Percentiles rank a stretch among this genome's conserved stretches.
Conservation (phyloP, 805 yeast species). For the Candida odintsovae region DNA sequence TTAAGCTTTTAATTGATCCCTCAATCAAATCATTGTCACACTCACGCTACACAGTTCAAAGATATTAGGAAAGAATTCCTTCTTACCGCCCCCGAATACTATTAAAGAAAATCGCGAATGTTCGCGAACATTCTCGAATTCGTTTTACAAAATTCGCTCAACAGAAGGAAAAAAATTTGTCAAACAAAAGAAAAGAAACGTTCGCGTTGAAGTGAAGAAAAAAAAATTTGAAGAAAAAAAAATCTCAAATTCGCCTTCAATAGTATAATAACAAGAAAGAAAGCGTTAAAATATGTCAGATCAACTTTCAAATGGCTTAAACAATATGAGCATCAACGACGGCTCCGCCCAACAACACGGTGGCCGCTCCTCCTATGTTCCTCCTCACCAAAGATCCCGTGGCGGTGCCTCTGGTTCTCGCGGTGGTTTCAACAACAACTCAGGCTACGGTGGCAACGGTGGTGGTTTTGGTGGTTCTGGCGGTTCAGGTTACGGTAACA, state of each 20-base stretch:
- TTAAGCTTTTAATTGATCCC: too few relatives aligned
- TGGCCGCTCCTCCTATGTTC: conserved; percentile 40
- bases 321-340: conserved; percentile 46
- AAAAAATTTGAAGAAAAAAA: not conserved
- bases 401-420: conserved; percentile 8
- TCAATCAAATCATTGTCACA: too few relatives aligned
- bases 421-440: conserved; percentile 2
- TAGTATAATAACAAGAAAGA: not conserved
- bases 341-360: conserved; percentile 19
- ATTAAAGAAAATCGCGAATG: too few relatives aligned
- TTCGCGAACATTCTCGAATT: not conserved
- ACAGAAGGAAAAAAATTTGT: not conserved
- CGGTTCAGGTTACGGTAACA: conserved; percentile 24
- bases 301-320: conserved; percentile 46
- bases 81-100: too few relatives aligned
- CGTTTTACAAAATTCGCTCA: not conserved
- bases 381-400: conserved; percentile 45
- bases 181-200: conserved; percentile 3
- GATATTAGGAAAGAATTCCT: too few relatives aligned
- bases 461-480: conserved; percentile 25
- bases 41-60: too few relatives aligned
- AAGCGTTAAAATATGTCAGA: conserved; percentile 38
- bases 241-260: not conserved
- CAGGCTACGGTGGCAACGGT: conserved; percentile 12
- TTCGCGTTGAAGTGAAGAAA: not conserved